Evolutionary conservation across 306 rosid species (phyloP), one percentile per base, ranked within the genome.

Genomic region (Dalbergia cultrata): DNA sequence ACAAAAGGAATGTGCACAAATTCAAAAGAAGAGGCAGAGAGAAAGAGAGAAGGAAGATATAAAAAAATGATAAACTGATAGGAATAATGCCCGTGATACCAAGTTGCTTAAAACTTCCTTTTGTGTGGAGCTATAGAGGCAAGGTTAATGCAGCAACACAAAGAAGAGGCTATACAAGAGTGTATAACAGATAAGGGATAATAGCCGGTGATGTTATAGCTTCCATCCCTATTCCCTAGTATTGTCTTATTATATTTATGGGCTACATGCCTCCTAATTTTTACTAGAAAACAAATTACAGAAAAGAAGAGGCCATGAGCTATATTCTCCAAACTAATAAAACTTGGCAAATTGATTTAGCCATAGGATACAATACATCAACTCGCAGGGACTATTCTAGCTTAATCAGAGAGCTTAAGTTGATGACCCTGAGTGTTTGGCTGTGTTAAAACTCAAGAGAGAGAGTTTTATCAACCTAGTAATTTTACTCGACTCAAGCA

Each of bases 71-170:
- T 68, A 52, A 50, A 47, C 33, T 58, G 9, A 37, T 8, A 70
- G 8, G 1, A 82, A 69, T 62, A 82, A 69, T 62, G 13, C n/a
- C 34, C 41, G 31, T 31, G 3, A 22, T 50, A 49, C n/a, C 31
- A 60, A 60, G 52, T 6, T 63, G 17, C 21, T 54, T 63, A 9
- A 41, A 69, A 35, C 18, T 75, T 75, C 7, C 13, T 8, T 43
- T 68, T 33, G 18, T 16, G 13, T 70, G 69, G 18, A 59, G 60
- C 37, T 67, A 34, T 33, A 79, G 18, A 45, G 54, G 63, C 47
- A 71, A 63, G 14, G 14, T 77, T 54, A n/a, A 54, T 44, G 57
- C 75, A 41, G 21, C 56, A 82, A 63, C 43, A 62, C 63, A 45
- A n/a, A 53, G 52, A 41, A 60, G 35, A 3, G 39, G 41, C 3